These are phyloP conservation scores for Thermothielavioides terrestris DNA, from an alignment of 495 filamentous ascomycete species.

Conservation along the genomic window DNA sequence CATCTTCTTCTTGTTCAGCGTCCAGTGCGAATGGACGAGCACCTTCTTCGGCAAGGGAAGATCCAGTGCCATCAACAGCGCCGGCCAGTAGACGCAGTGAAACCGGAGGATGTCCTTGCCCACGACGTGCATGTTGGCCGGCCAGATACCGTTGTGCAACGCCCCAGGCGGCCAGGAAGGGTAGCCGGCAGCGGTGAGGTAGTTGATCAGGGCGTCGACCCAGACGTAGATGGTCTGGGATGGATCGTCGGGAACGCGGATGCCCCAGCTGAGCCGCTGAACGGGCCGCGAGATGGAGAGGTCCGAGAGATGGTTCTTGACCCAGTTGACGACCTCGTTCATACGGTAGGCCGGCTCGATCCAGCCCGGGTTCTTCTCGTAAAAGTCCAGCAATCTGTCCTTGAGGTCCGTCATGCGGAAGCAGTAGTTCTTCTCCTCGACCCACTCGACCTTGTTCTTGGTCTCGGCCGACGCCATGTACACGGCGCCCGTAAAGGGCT, in stretches of 20 bases:
- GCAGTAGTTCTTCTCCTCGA: constrained; percentile 88
- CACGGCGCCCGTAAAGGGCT: constrained; percentile 71
- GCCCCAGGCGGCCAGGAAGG: constrained; percentile 59
- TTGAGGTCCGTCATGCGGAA: constrained; percentile 80
- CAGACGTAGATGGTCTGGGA: constrained; percentile 95
- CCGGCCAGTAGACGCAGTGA: constrained; percentile 97
- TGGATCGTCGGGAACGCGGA: constrained; percentile 74
- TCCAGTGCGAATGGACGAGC: constrained; percentile 91
- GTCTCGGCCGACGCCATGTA: constrained; percentile 81
- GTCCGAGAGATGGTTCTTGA: constrained; percentile 66
- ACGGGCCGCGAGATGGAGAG: constrained; percentile 80
- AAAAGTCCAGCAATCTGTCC: constrained; percentile 67
- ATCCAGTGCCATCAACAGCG: constrained; percentile 82
- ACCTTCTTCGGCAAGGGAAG: constrained; percentile 75
- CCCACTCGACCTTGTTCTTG: constrained; percentile 88
- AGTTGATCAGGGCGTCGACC: constrained; percentile 93
- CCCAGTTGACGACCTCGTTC: constrained; percentile 58
- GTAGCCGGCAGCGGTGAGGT: constrained; percentile 79
- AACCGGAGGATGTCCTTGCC: constrained; percentile 96
- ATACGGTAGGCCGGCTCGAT: constrained; percentile 59
- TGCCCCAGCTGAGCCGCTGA: constrained; percentile 77
- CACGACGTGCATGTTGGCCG: constrained; percentile 82
- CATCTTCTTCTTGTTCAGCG: constrained; percentile 84
- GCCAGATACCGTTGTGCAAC: constrained; percentile 59
- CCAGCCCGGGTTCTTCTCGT: constrained; percentile 60